Conservation (phyloP, 2,329 filamentous ascomycete genomes). For the Magnaporthales sp. region DNA sequence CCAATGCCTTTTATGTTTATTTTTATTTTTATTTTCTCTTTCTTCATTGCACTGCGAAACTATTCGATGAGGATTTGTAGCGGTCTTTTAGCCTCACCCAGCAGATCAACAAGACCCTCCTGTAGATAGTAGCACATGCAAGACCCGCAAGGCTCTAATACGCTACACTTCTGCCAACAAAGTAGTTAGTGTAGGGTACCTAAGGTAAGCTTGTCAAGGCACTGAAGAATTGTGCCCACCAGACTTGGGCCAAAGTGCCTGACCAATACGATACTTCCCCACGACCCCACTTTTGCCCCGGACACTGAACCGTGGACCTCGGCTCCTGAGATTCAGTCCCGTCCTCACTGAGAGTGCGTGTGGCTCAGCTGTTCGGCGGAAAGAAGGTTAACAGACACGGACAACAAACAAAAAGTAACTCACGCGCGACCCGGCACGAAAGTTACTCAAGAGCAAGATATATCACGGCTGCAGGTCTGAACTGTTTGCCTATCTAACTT, state of each 20-base stretch:
- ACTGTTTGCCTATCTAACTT: neutral
- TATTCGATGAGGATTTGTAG: neutral
- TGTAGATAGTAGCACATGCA: neutral
- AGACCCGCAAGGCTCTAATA: neutral
- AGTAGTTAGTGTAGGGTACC: neutral
- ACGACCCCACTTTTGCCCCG: neutral
- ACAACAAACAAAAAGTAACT: neutral
- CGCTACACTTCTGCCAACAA: neutral
- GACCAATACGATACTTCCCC: neutral
- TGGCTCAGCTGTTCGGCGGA: neutral
- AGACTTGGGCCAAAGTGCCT: neutral
- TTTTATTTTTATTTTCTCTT: too few species aligned
- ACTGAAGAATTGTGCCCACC: neutral
- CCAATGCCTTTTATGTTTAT: too few species aligned
- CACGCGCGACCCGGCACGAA: neutral
- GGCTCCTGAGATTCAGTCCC: neutral
- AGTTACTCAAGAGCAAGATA: conserved; percentile 1
- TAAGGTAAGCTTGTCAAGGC: neutral
- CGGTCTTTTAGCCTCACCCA: neutral
- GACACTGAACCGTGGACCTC: conserved; percentile 1
- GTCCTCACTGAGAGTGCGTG: neutral
- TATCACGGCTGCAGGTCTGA: neutral
- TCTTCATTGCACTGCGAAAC: too few species aligned
- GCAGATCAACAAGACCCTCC: too few species aligned
- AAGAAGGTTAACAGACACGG: neutral